These are phyloP conservation scores for Didymosphaeria variabile DNA, from an alignment of 2,329 filamentous ascomycete species.

Conservation along the genomic window DNA sequence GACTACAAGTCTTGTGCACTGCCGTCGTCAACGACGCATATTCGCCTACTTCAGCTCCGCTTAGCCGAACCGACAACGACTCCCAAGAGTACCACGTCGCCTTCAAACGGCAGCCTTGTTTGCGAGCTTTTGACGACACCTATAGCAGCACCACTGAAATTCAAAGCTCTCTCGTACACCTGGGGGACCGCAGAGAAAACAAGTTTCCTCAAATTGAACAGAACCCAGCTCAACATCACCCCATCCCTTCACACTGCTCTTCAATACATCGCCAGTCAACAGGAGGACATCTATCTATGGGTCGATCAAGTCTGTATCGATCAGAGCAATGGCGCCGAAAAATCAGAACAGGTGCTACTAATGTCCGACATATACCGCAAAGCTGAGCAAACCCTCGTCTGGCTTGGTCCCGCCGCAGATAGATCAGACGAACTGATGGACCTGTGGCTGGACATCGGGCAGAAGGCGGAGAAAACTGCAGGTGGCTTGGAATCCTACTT, in stretches of 20 bases:
- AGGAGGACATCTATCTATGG: constrained; percentile 27
- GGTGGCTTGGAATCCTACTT: background rate
- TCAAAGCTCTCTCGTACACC: background rate
- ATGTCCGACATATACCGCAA: constrained; percentile 40
- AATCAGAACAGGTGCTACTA: constrained; percentile 32
- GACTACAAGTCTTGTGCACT: background rate
- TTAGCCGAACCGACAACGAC: background rate
- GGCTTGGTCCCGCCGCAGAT: constrained; percentile 27
- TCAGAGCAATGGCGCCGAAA: constrained; percentile 33
- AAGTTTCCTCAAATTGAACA: background rate
- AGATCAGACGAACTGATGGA: background rate
- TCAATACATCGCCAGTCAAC: constrained; percentile 12
- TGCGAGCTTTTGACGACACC: background rate
- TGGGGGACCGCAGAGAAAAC: background rate
- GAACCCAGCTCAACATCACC: constrained; percentile 8
- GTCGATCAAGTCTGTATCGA: constrained; percentile 44
- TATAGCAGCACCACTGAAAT: background rate
- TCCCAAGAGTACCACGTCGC: background rate
- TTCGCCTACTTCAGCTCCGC: background rate
- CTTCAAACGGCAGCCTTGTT: background rate
- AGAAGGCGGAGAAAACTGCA: background rate
- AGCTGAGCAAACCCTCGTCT: constrained; percentile 31
- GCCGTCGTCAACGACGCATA: background rate
- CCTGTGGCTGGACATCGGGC: background rate
- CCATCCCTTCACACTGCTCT: constrained; percentile 13